A percentile compares a stretch with the other conserved stretches of the same genome.
phyloP scores from a whole-genome alignment of 352 stramenopile genomes.

The Pythium utonaiense region DNA sequence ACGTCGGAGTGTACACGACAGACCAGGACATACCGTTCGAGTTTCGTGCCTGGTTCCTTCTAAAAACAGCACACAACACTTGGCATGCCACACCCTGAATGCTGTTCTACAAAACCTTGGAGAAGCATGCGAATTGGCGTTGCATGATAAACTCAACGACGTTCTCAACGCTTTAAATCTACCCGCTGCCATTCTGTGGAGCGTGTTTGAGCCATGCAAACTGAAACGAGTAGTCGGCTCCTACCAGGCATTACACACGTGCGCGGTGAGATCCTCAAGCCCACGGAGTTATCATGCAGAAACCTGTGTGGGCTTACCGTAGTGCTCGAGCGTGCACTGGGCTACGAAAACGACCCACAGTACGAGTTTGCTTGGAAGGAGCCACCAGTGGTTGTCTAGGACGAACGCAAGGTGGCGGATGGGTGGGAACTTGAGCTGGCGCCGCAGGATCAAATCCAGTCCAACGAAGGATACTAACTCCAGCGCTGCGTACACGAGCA shows the following conservation, averaged over 20 bases:
- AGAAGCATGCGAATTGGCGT: too few relatives aligned
- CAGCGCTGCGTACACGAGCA: neutral
- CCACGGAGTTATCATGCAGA: too few relatives aligned
- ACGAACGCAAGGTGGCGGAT: neutral
- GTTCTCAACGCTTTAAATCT: too few relatives aligned
- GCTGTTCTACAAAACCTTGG: too few relatives aligned
- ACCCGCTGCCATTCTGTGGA: neutral
- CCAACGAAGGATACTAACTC: neutral
- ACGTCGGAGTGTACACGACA: neutral
- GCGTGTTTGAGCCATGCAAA: neutral
- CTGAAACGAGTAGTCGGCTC: neutral
- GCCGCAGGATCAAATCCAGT: neutral
- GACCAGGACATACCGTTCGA: too few relatives aligned
- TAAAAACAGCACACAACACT: too few relatives aligned
- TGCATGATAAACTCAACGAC: too few relatives aligned
- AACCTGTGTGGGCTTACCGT: conserved; percentile 14
- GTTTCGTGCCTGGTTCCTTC: too few relatives aligned
- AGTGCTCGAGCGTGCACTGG: conserved; percentile 29
- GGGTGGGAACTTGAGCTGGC: neutral
- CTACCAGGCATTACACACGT: neutral
- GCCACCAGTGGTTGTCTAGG: neutral
- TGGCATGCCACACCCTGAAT: too few relatives aligned
- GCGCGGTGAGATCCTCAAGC: too few relatives aligned
- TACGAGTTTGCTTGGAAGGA: conserved; percentile 36
- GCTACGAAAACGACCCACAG: conserved; percentile 41